phyloP scores from a whole-genome alignment of 352 stramenopile genomes.

The Globisporangium emineosum region DNA sequence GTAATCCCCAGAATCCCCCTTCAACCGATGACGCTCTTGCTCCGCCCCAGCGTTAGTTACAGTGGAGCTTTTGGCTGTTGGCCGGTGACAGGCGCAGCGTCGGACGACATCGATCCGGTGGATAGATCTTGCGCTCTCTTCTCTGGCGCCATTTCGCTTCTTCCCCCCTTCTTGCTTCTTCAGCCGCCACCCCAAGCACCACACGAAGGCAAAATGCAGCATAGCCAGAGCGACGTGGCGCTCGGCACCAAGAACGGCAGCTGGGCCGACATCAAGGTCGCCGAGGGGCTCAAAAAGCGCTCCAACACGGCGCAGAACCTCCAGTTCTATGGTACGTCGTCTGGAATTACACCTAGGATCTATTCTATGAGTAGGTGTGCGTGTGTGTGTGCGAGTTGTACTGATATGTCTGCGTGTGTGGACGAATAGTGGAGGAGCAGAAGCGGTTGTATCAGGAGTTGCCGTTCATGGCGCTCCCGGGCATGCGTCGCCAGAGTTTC shows the following conservation, averaged over 20 bases:
- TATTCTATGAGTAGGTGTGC: not conserved
- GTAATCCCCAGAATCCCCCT: not conserved
- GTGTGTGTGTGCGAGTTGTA: not conserved
- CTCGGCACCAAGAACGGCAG: constrained; percentile 56
- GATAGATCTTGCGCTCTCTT: constrained; percentile 1
- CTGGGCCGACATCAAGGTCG: constrained; percentile 65
- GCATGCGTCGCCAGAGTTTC: constrained; percentile 71
- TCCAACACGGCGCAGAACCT: constrained; percentile 79
- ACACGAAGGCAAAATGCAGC: constrained; percentile 41
- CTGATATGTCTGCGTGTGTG: not conserved
- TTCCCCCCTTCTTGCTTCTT: not conserved
- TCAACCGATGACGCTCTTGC: not conserved
- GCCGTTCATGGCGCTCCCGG: constrained; percentile 64
- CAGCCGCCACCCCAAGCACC: constrained; percentile 6
- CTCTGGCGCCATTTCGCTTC: constrained; percentile 3
- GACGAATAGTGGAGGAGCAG: constrained; percentile 54
- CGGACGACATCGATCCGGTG: constrained; percentile 1
- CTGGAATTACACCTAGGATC: no score
- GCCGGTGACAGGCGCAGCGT: not conserved
- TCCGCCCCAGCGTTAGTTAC: constrained; percentile 2
- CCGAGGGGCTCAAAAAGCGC: constrained; percentile 71
- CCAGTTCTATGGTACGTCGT: constrained; percentile 64
- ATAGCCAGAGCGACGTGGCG: constrained; percentile 67
- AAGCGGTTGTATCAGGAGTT: constrained; percentile 73
- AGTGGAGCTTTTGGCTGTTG: not conserved